Conservation (phyloP, 805 yeast species). For the Pichia deserticola region DNA sequence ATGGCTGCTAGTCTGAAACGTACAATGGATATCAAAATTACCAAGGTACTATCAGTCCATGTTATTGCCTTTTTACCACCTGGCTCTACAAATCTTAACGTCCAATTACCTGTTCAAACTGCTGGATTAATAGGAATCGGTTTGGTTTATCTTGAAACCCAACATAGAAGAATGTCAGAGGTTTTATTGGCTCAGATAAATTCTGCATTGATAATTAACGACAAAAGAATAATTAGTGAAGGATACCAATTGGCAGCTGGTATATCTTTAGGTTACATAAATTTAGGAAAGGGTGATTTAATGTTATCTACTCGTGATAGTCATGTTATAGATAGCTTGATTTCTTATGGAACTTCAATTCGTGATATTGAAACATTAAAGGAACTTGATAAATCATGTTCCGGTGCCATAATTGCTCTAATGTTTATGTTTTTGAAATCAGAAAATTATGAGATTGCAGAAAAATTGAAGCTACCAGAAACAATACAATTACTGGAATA, state of each 20-base stretch:
- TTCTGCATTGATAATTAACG: conserved; percentile 46
- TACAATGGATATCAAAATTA: conserved; percentile 75
- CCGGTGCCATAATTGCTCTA: conserved; percentile 74
- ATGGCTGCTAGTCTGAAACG: conserved; percentile 86
- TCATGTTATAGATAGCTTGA: conserved; percentile 51
- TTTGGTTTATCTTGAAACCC: conserved; percentile 65
- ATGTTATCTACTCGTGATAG: conserved; percentile 46
- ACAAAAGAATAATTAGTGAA: conserved; percentile 55
- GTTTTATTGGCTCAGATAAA: conserved; percentile 64
- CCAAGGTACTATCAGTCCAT: conserved; percentile 89
- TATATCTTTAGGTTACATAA: conserved; percentile 75
- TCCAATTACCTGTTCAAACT: conserved; percentile 73
- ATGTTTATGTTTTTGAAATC: conserved; percentile 68
- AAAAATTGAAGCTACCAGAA: conserved; percentile 52
- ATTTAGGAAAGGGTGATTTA: conserved; percentile 67
- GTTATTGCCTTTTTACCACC: conserved; percentile 84
- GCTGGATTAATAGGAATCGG: conserved; percentile 93
- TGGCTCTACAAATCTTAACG: conserved; percentile 86
- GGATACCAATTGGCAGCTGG: conserved; percentile 87
- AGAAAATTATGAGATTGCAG: conserved; percentile 50
- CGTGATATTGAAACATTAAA: conserved; percentile 56
- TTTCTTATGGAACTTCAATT: conserved; percentile 50
- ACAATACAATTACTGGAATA: conserved; percentile 56
- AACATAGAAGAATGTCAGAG: conserved; percentile 82
- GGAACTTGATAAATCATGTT: conserved; percentile 53